Conservation (phyloP, 306 rosid species). For the Inga laurina region DNA sequence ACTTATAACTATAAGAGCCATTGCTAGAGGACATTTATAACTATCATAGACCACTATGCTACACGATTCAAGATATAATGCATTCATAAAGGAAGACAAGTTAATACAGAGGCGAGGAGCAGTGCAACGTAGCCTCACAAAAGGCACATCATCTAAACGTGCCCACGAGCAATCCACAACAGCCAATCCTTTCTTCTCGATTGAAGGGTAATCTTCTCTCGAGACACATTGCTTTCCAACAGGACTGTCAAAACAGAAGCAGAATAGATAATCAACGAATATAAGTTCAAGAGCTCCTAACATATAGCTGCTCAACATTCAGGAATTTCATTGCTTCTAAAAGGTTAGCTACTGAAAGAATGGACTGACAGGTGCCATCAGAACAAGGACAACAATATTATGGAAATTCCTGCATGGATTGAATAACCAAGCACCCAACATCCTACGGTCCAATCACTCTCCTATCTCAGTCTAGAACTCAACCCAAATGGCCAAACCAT, state of each 20-base stretch:
- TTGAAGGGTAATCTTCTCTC: constrained; percentile 73
- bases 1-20: background rate
- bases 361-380: background rate
- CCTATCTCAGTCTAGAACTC: constrained; percentile 1
- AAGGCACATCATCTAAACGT: constrained; percentile 87
- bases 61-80: constrained; percentile 10
- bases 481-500: background rate
- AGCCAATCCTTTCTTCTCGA: constrained; percentile 79
- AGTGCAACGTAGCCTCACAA: constrained; percentile 80
- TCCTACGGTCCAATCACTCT: constrained; percentile 18
- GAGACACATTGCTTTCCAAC: constrained; percentile 87
- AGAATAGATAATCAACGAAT: constrained; percentile 13
- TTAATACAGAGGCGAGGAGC: constrained; percentile 91
- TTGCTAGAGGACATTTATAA: constrained; percentile 3
- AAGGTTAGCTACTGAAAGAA: constrained; percentile 13
- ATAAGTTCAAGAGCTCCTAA: constrained; percentile 17
- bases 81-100: constrained; percentile 24
- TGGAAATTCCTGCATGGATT: background rate
- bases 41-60: constrained; percentile 12
- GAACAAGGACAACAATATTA: background rate
- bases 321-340: constrained; percentile 24
- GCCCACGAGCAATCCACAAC: constrained; percentile 99
- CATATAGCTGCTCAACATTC: constrained; percentile 26
- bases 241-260: constrained; percentile 63
- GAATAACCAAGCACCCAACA: constrained; percentile 1